Evolutionary conservation across 768 basidiomycete species (phyloP).

Genomic region (Mrakia gelida): DNA sequence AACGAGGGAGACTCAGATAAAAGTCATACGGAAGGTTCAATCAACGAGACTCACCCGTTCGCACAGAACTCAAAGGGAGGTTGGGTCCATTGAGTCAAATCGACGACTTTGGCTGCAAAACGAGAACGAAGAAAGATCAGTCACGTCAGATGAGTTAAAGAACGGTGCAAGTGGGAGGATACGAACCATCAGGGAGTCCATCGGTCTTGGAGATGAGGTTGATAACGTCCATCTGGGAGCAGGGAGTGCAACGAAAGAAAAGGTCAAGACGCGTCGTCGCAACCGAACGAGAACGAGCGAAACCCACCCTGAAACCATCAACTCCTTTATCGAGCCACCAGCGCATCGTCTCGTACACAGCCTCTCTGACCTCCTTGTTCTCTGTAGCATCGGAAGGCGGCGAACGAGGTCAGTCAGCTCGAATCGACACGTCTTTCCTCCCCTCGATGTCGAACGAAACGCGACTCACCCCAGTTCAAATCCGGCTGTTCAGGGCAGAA

Average conservation of each 20-base stretch:
- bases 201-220: conserved; percentile 12
- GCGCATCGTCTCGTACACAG: conserved; percentile 57
- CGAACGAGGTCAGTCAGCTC: background rate
- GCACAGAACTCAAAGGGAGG: conserved; percentile 10
- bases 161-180: no score
- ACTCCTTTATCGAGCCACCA: conserved; percentile 73
- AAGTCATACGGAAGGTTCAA: background rate
- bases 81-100: conserved; percentile 2
- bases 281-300: background rate
- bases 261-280: background rate
- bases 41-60: background rate
- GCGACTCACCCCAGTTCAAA: conserved; percentile 71
- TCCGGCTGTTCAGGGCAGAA: conserved; percentile 55
- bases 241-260: no score
- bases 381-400: background rate
- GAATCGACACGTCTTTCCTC: background rate
- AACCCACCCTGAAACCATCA: conserved; percentile 67
- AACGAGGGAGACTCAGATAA: background rate
- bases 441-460: background rate
- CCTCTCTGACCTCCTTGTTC: conserved; percentile 45
- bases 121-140: background rate
- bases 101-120: conserved; percentile 1
- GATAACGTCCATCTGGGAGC: conserved; percentile 18
- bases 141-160: no score
- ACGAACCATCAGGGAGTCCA: conserved; percentile 49